These are phyloP conservation scores for Penicillium sp. DNA, from an alignment of 2,329 filamentous ascomycete genomes.

Conservation along the genomic window DNA sequence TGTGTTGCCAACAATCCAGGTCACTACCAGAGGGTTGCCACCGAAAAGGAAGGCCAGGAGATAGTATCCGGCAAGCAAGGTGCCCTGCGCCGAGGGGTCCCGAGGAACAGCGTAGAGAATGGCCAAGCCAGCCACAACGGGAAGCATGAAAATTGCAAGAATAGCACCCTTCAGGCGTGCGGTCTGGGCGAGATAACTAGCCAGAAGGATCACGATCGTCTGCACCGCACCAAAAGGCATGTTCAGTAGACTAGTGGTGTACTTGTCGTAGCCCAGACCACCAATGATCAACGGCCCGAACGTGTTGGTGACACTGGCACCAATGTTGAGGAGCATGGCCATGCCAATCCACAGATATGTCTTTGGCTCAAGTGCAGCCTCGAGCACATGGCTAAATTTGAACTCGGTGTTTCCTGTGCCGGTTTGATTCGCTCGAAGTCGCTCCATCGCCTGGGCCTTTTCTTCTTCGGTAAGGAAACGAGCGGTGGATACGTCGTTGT, in stretches of 20 bases:
- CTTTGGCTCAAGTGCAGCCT: conserved; percentile 48
- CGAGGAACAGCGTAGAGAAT: conserved; percentile 59
- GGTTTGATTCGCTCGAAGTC: conserved; percentile 54
- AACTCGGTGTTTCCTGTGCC: conserved; percentile 50
- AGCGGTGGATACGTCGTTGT: conserved; percentile 57
- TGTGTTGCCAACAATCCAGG: conserved; percentile 70
- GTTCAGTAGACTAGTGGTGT: conserved; percentile 61
- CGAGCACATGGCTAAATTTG: conserved; percentile 48
- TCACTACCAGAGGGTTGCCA: conserved; percentile 65
- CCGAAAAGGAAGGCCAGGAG: conserved; percentile 67
- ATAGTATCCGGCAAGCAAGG: conserved; percentile 64
- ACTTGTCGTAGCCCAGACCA: conserved; percentile 62
- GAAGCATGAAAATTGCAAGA: conserved; percentile 57
- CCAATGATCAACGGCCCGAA: conserved; percentile 66
- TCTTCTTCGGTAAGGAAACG: conserved; percentile 52
- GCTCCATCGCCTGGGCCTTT: conserved; percentile 50
- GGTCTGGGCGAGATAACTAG: conserved; percentile 60
- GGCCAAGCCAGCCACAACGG: conserved; percentile 60
- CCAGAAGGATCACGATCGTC: conserved; percentile 59
- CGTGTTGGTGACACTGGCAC: conserved; percentile 63
- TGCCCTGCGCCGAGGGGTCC: conserved; percentile 42
- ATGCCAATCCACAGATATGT: conserved; percentile 63
- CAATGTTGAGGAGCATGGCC: conserved; percentile 64
- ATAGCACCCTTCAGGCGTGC: conserved; percentile 60
- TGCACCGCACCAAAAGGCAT: conserved; percentile 68